phyloP scores from a whole-genome alignment of 768 basidiomycete species.

The Bullera alba region DNA sequence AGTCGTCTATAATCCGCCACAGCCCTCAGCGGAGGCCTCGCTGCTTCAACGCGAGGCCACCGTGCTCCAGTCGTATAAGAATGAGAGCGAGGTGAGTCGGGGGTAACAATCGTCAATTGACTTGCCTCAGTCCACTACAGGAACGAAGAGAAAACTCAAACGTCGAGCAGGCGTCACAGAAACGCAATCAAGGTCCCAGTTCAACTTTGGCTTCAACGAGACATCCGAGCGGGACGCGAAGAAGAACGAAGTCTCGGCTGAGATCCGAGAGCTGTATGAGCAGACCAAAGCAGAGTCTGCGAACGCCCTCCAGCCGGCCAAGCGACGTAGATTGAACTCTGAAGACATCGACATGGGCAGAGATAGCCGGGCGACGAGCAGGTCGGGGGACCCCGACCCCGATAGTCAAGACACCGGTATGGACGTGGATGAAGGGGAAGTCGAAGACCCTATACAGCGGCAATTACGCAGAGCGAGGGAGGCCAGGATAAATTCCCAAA shows the following conservation, averaged over 20 bases:
- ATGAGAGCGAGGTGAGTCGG: too few species aligned
- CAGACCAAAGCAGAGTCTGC: conserved; percentile 25
- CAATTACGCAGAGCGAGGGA: conserved; percentile 16
- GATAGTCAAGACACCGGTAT: neutral
- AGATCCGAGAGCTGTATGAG: conserved; percentile 31
- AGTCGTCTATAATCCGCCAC: too few species aligned
- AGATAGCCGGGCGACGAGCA: neutral
- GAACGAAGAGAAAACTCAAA: neutral
- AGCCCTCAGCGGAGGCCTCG: too few species aligned
- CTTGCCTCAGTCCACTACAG: neutral
- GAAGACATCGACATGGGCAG: neutral
- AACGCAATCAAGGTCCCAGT: conserved; percentile 1
- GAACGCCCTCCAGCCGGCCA: neutral
- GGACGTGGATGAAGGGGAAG: conserved; percentile 15
- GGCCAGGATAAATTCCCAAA: conserved; percentile 8
- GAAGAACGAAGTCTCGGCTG: conserved; percentile 19
- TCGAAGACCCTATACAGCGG: conserved; percentile 28
- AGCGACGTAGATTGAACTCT: neutral
- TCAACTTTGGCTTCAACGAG: neutral
- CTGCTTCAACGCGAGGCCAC: too few species aligned
- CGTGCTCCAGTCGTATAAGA: too few species aligned
- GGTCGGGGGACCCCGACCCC: neutral
- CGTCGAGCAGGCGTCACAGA: neutral
- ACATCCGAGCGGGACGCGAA: conserved; percentile 1
- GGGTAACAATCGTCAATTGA: too few species aligned